Conservation (phyloP, 495 filamentous ascomycete genomes). For the Lepraria neglecta region DNA sequence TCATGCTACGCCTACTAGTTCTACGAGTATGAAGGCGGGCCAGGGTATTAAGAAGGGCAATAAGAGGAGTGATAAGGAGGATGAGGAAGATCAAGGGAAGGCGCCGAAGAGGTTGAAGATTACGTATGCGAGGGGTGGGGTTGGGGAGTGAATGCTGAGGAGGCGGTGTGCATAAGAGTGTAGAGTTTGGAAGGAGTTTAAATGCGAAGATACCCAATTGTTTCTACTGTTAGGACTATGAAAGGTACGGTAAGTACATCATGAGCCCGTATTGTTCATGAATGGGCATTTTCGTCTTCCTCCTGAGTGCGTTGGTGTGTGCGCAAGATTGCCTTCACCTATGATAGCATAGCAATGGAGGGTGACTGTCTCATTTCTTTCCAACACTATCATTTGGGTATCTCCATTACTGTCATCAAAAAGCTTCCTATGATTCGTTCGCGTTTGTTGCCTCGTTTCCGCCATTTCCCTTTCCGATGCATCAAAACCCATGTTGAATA, state of each 20-base stretch:
- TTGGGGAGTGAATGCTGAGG: conserved; percentile 18
- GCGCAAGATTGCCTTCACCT: not conserved
- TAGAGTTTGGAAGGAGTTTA: not conserved
- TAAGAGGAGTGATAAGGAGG: conserved; percentile 41
- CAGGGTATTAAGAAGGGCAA: conserved; percentile 40
- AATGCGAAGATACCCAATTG: conserved; percentile 14
- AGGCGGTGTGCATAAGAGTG: not conserved
- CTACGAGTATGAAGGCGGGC: conserved; percentile 24
- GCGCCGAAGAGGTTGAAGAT: conserved; percentile 48
- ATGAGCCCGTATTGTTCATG: not conserved
- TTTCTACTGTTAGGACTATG: not conserved
- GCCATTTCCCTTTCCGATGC: not conserved
- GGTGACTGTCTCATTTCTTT: not conserved
- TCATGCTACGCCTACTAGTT: conserved; percentile 27
- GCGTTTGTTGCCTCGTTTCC: not conserved
- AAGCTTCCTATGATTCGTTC: not conserved
- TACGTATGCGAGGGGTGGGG: conserved; percentile 36
- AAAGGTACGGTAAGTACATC: not conserved
- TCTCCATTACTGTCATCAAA: not conserved
- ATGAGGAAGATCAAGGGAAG: conserved; percentile 39
- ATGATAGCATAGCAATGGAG: not conserved
- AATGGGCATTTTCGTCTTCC: not conserved
- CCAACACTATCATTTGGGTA: no score
- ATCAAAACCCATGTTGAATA: not conserved
- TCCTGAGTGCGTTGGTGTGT: no score